Percentiles rank a stretch among this genome's conserved stretches.
phyloP scores from a whole-genome alignment of 192 early-diverging fungal genomes.

The Podochytrium sp. region DNA sequence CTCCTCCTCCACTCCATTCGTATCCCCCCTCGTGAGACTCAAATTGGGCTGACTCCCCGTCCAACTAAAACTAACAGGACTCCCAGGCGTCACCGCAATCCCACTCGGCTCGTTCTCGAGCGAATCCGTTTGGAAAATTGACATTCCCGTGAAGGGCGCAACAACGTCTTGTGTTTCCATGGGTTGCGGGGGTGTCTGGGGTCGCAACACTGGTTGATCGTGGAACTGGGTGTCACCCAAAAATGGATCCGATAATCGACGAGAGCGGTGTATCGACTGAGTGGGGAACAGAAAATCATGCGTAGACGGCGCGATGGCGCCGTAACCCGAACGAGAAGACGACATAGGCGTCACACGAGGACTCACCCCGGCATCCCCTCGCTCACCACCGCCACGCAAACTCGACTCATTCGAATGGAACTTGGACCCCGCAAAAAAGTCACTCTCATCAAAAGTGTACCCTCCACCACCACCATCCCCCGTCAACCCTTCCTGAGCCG shows the following conservation, averaged over 20 bases:
- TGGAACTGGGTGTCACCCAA: background rate
- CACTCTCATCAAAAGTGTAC: background rate
- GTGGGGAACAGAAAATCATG: too few species aligned
- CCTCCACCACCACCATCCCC: background rate
- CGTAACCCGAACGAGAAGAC: too few species aligned
- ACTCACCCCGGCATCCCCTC: too few species aligned
- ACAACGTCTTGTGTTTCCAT: background rate
- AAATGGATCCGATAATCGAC: background rate
- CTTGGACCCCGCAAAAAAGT: background rate
- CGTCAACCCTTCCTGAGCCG: too few species aligned
- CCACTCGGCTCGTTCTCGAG: conserved; percentile 21
- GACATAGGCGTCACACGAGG: too few species aligned
- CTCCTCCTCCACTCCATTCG: background rate
- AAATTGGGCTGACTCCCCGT: background rate
- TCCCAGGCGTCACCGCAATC: conserved; percentile 24
- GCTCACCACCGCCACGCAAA: too few species aligned
- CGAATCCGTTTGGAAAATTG: background rate
- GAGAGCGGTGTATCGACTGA: too few species aligned
- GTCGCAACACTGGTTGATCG: background rate
- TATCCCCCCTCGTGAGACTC: too few species aligned
- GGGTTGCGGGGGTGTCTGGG: background rate
- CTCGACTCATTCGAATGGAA: too few species aligned
- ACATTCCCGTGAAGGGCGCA: conserved; percentile 10
- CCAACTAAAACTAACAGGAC: conserved; percentile 28
- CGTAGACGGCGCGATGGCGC: too few species aligned